Conservation (phyloP, 176 grass and related monocot species). For the Eleusine coracana region DNA sequence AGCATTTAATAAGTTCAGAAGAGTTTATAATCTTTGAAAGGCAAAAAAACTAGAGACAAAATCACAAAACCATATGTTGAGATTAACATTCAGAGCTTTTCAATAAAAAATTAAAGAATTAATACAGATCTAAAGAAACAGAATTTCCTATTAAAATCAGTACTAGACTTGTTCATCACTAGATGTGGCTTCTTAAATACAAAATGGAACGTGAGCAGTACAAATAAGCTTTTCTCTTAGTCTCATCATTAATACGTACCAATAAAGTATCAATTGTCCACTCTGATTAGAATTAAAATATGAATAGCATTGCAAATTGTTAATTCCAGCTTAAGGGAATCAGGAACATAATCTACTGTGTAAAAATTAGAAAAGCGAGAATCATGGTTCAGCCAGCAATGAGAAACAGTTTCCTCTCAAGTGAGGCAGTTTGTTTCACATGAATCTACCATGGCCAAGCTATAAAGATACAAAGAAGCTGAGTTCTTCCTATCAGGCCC, state of each 20-base stretch:
- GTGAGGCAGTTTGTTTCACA: neutral
- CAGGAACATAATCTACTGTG: constrained; percentile 3
- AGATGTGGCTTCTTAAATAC: neutral
- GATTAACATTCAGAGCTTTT: constrained; percentile 7
- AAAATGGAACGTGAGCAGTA: neutral
- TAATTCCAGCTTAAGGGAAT: constrained; percentile 6
- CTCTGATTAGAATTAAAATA: constrained; percentile 5
- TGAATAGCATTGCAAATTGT: neutral
- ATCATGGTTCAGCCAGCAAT: neutral
- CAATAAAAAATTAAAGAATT: constrained; percentile 8
- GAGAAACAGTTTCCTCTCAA: constrained; percentile 9
- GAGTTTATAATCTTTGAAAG: neutral
- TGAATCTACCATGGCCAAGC: neutral
- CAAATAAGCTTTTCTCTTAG: neutral
- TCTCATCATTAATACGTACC: neutral
- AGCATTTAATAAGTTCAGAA: neutral
- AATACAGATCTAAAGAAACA: constrained; percentile 1
- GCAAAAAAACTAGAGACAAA: neutral
- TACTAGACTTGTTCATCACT: neutral
- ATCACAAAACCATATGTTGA: constrained; percentile 1
- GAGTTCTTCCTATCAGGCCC: neutral
- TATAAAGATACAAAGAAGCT: constrained; percentile 7
- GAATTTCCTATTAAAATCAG: neutral
- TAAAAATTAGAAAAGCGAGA: neutral
- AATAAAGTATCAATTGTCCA: neutral